phyloP scores from a whole-genome alignment of 805 yeast species.

The Kodamaea laetipori region DNA sequence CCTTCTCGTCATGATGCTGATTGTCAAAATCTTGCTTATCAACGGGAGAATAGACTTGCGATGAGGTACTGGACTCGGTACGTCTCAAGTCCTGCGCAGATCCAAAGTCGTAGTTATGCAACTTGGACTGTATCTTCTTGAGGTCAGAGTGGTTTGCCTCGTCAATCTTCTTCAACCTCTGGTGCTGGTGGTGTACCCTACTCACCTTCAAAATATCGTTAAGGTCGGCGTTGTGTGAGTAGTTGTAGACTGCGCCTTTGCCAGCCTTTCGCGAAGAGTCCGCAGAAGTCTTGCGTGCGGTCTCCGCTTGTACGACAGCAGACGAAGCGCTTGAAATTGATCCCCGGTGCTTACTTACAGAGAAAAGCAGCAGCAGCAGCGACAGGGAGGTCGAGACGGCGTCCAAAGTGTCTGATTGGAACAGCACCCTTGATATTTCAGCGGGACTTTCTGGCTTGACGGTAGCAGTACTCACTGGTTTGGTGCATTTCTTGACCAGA shows the following conservation, averaged over 20 bases:
- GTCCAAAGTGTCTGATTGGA: not conserved
- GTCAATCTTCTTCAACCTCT: constrained; percentile 6
- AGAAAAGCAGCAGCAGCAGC: not conserved
- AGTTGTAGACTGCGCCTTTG: constrained; percentile 13
- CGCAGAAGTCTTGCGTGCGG: not conserved
- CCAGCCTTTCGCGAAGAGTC: constrained; percentile 6
- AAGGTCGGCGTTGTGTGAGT: constrained; percentile 13
- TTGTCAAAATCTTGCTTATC: too few species aligned
- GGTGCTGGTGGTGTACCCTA: constrained; percentile 12
- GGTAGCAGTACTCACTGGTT: not conserved
- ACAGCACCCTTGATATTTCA: not conserved
- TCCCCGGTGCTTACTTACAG: not conserved
- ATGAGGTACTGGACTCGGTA: not conserved
- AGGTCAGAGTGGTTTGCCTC: not conserved
- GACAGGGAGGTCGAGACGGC: constrained; percentile 1
- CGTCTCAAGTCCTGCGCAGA: constrained; percentile 1
- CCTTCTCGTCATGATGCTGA: too few species aligned
- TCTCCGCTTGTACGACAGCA: not conserved
- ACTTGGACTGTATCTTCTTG: not conserved
- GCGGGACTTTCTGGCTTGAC: not conserved
- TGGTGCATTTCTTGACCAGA: not conserved
- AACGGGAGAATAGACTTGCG: not conserved
- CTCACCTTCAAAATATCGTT: constrained; percentile 20
- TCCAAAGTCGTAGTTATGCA: constrained; percentile 1
- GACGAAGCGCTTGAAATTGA: constrained; percentile 4